Conservation (phyloP, 352 stramenopile genomes). For the Phytopythium mirpurense region DNA sequence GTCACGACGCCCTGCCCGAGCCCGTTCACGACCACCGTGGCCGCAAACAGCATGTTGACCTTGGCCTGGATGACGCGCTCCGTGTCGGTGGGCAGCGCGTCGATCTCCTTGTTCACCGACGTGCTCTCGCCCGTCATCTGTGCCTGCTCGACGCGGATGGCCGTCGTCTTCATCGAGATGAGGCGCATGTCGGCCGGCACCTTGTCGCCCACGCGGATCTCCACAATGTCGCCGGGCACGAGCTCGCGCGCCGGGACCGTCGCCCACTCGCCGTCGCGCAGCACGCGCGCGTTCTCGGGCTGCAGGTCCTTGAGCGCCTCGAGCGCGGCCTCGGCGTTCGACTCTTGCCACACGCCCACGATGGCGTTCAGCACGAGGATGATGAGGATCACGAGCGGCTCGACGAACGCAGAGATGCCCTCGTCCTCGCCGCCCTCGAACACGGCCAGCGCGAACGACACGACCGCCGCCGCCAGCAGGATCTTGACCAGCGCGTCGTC, state of each 20-base stretch:
- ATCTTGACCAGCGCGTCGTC: conserved; percentile 98
- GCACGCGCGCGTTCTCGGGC: conserved; percentile 85
- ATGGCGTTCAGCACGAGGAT: conserved; percentile 97
- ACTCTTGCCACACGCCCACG: conserved; percentile 96
- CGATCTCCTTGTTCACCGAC: conserved; percentile 91
- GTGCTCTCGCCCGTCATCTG: conserved; percentile 96
- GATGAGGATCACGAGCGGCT: conserved; percentile 96
- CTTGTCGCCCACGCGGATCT: conserved; percentile 96
- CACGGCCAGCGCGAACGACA: conserved; percentile 93
- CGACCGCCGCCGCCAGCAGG: conserved; percentile 92
- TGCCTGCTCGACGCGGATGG: conserved; percentile 93
- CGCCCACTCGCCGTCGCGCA: conserved; percentile 82
- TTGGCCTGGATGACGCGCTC: conserved; percentile 90
- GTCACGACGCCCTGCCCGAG: conserved; percentile 92
- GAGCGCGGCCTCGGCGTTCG: conserved; percentile 91
- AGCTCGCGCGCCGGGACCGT: conserved; percentile 88
- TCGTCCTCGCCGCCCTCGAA: conserved; percentile 87
- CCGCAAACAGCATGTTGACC: conserved; percentile 96
- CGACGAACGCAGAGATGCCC: conserved; percentile 91
- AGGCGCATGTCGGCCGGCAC: conserved; percentile 96
- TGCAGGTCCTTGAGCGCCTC: conserved; percentile 96
- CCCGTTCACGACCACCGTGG: conserved; percentile 97
- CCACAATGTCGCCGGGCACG: conserved; percentile 96
- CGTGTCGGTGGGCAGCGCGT: conserved; percentile 53
- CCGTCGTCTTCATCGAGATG: conserved; percentile 92